Conservation (phyloP, 768 basidiomycete genomes). For the Suillus variegatus region DNA sequence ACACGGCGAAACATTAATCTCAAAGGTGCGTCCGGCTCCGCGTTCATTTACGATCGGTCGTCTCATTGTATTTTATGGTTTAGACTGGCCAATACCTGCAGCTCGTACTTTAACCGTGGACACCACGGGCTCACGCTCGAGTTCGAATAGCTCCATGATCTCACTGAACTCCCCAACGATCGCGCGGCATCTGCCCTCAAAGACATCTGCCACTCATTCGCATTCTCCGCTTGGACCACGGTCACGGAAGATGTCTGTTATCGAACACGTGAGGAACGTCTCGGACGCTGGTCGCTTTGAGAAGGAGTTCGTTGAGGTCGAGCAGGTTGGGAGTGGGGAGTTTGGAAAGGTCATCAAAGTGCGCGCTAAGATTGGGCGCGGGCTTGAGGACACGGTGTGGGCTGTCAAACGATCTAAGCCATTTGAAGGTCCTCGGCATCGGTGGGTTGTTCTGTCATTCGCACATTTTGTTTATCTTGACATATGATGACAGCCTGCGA, state of each 20-base stretch:
- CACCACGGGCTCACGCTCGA: constrained; percentile 58
- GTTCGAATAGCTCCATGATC: constrained; percentile 52
- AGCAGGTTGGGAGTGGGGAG: constrained; percentile 86
- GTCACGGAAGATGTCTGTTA: constrained; percentile 25
- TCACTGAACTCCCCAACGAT: constrained; percentile 50
- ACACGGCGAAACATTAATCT: constrained; percentile 57
- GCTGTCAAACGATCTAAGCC: constrained; percentile 95
- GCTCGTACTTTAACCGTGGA: constrained; percentile 42
- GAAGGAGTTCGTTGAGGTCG: constrained; percentile 76
- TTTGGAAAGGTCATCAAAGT: constrained; percentile 94
- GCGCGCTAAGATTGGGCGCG: constrained; percentile 54
- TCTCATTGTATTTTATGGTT: constrained; percentile 3
- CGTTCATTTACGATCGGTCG: not conserved
- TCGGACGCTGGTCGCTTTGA: constrained; percentile 70
- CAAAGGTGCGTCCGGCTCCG: constrained; percentile 16
- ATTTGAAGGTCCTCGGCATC: constrained; percentile 88
- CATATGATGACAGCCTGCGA: constrained; percentile 54
- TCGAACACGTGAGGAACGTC: constrained; percentile 26
- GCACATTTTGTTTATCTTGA: constrained; percentile 13
- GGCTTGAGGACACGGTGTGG: constrained; percentile 51
- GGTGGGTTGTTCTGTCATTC: constrained; percentile 50
- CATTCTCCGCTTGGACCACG: constrained; percentile 5
- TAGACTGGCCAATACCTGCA: constrained; percentile 61
- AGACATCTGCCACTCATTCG: constrained; percentile 9
- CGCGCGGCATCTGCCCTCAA: constrained; percentile 34